phyloP scores from a whole-genome alignment of 2,329 filamentous ascomycete genomes.

The Canariomyces notabilis region DNA sequence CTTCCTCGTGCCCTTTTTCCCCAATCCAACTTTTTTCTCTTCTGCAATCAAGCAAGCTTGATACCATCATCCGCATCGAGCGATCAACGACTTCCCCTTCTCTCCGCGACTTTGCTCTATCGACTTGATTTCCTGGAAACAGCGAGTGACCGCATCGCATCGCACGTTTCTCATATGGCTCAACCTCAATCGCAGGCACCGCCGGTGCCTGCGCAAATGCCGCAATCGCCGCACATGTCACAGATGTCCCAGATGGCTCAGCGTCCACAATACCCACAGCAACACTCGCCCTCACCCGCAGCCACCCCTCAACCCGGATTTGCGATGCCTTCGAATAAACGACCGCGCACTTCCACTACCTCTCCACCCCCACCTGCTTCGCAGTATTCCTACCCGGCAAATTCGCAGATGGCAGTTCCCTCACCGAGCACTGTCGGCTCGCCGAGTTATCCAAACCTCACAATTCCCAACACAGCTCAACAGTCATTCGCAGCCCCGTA shows the following conservation, averaged over 20 bases:
- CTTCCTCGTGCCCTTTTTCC: neutral
- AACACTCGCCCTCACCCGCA: constrained; percentile 56
- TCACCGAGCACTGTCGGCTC: constrained; percentile 28
- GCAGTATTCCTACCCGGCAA: constrained; percentile 16
- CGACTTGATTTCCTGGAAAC: neutral
- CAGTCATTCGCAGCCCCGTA: constrained; percentile 17
- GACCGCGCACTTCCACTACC: constrained; percentile 65
- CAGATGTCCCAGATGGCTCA: constrained; percentile 36
- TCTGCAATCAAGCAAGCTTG: neutral
- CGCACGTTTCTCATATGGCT: constrained; percentile 43
- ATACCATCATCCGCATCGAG: neutral
- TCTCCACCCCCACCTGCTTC: constrained; percentile 10
- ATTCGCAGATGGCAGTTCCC: constrained; percentile 11
- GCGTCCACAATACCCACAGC: constrained; percentile 53
- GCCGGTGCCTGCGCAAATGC: constrained; percentile 23
- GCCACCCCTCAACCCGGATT: constrained; percentile 46
- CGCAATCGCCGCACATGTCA: constrained; percentile 12
- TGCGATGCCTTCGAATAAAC: constrained; percentile 64
- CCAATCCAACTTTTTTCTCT: neutral
- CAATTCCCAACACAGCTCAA: constrained; percentile 26
- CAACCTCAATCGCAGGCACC: constrained; percentile 53
- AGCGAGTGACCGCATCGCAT: constrained; percentile 5
- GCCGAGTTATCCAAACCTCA: constrained; percentile 34
- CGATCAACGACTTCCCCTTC: neutral
- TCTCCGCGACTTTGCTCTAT: neutral